Evolutionary conservation across 208 protist genomes (phyloP), one percentile per base, ranked within the genome.

Genomic region (Crithidia bombi): DNA sequence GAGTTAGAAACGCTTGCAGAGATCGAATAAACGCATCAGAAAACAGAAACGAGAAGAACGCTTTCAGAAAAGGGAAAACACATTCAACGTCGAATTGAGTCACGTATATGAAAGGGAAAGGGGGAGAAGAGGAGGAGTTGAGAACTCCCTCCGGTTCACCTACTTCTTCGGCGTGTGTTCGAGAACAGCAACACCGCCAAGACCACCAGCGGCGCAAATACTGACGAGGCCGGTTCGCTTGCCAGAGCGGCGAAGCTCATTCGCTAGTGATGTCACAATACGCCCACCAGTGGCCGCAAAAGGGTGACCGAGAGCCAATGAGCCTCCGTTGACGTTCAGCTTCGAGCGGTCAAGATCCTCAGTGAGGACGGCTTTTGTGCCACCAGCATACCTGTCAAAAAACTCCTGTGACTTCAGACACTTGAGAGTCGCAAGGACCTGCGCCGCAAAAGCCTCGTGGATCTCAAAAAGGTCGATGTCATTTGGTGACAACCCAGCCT

Each of bases 381-480:
- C 64, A 12, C 61, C 63, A 11, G 87, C 76, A 49, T 86, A 82
- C 49, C 69, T 68, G 68, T 89, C 68, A 54, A 86, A 92, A 59
- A 93, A 95, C 59, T 95, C 88, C 19, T 86, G 79, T 6, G 78
- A 90, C 23, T 69, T 62, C 9, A 93, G 43, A 70, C 74, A 85
- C 73, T 89, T 89, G 57, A 93, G 78, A 21, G 90, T 95, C 0
- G 82, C 82, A 47, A 95, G 81, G 14, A 95, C 90, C 75, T 97
- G 92, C 35, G 90, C 87, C 21, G 90, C 87, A 67, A 97, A 97
- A 2, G 92, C 92, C 72, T 97, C 92, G 58, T 97, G 92, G 28
- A 97, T 89, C 66, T 97, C 92, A 59, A 89, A 93, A 6, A 94
- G 65, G 64, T 95, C 90, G 36, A 97, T 90, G 55, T 97, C 86